Evolutionary conservation across 1,139 yeast species (phyloP).

Genomic region (Scheffersomyces insectosa): DNA sequence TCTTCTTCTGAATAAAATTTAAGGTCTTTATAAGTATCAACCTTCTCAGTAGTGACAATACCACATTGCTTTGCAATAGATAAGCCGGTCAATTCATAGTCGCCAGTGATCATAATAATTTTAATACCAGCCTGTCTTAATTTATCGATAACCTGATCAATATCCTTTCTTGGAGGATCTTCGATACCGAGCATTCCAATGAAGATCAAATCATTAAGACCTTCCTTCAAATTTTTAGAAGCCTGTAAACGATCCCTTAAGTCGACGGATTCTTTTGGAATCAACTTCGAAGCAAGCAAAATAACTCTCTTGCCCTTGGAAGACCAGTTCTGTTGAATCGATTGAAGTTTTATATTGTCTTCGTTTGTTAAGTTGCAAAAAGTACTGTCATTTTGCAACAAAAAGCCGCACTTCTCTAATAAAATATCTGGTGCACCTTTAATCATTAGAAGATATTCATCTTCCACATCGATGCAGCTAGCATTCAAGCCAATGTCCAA

Average conservation of each 20-base stretch:
- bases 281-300: conserved; percentile 31
- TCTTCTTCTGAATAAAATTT: conserved; percentile 8
- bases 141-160: conserved; percentile 36
- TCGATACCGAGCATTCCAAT: conserved; percentile 50
- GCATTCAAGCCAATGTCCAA: conserved; percentile 12
- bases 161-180: conserved; percentile 52
- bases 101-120: conserved; percentile 57
- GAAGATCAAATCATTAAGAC: conserved; percentile 24
- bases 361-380: conserved; percentile 13
- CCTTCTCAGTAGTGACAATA: conserved; percentile 31
- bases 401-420: conserved; percentile 30
- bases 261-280: conserved; percentile 14
- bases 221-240: conserved; percentile 9
- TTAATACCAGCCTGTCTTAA: conserved; percentile 52
- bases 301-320: conserved; percentile 48
- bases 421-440: conserved; percentile 57
- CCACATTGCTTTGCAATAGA: conserved; percentile 52
- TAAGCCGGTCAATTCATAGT: conserved; percentile 52
- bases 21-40: conserved; percentile 27
- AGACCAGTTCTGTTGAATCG: conserved; percentile 40
- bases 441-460: conserved; percentile 29
- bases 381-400: conserved; percentile 16
- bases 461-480: conserved; percentile 5
- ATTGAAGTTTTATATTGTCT: conserved; percentile 17
- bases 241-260: conserved; percentile 8